Conservation (phyloP, 202 grass and related monocot species). For the Dendrocalamus latiflorus region DNA sequence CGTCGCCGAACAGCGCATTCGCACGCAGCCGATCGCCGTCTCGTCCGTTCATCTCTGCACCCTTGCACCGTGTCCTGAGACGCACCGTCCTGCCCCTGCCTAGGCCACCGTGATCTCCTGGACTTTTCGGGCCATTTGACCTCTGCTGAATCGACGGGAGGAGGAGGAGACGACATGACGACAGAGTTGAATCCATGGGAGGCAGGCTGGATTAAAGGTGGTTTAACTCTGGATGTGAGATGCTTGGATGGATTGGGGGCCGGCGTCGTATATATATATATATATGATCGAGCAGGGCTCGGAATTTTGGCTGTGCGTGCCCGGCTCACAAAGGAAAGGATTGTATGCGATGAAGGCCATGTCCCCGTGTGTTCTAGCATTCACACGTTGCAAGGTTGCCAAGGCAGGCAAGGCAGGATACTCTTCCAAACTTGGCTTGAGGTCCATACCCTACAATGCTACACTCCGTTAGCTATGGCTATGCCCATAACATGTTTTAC, state of each 20-base stretch:
- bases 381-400: slow-evolving; percentile 11
- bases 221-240: not conserved
- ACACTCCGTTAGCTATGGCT: too few species aligned
- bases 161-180: not conserved
- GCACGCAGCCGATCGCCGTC: not conserved
- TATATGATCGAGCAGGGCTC: not conserved
- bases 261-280: slow-evolving; percentile 10
- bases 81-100: not conserved
- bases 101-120: not conserved
- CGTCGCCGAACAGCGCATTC: slow-evolving; percentile 31
- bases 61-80: not conserved
- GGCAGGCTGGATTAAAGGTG: not conserved
- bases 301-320: not conserved
- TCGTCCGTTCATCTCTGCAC: not conserved
- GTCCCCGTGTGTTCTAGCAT: not conserved
- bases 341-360: slow-evolving; percentile 43
- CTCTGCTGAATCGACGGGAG: not conserved
- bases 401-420: slow-evolving; percentile 47
- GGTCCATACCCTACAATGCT: not conserved
- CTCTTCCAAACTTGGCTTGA: slow-evolving; percentile 30
- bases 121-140: not conserved
- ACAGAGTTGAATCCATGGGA: slow-evolving; percentile 30
- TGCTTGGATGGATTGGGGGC: not conserved
- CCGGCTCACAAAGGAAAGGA: slow-evolving; percentile 53
- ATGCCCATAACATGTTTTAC: too few species aligned